phyloP scores from a whole-genome alignment of 345 rosid genomes.

The Heritiera littoralis region DNA sequence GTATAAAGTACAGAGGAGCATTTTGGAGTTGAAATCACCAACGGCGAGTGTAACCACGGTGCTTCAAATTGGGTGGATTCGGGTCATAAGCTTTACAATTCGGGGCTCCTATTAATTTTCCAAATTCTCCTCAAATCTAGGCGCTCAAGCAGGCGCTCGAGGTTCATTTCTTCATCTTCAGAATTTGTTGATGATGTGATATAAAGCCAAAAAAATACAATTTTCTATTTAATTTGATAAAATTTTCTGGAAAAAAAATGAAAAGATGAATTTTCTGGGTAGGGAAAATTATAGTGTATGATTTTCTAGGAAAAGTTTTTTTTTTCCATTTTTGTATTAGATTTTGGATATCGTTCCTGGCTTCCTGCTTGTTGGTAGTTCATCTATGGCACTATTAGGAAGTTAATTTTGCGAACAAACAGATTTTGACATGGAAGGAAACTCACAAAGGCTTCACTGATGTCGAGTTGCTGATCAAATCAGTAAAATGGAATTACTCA shows the following conservation, averaged over 20 bases:
- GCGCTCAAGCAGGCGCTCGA: slow-evolving; percentile 49
- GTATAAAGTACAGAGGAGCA: slow-evolving; percentile 27
- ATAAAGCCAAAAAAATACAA: neutral
- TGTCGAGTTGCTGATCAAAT: slow-evolving; percentile 40
- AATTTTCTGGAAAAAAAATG: neutral
- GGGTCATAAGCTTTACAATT: slow-evolving; percentile 38
- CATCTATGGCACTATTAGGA: no score
- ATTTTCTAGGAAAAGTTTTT: neutral
- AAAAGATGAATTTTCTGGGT: neutral
- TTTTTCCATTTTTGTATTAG: neutral
- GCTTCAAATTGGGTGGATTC: slow-evolving; percentile 42
- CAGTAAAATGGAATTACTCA: slow-evolving; percentile 43
- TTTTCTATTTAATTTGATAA: neutral
- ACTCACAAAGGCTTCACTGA: slow-evolving; percentile 28
- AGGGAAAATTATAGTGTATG: neutral
- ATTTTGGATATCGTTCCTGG: no score
- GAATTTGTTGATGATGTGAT: neutral
- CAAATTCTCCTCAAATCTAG: slow-evolving; percentile 29
- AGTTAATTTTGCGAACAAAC: neutral
- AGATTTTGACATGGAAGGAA: slow-evolving; percentile 62
- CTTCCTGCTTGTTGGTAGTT: no score
- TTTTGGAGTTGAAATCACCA: slow-evolving; percentile 38
- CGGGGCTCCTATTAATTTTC: slow-evolving; percentile 47
- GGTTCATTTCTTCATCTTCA: slow-evolving; percentile 32
- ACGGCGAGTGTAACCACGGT: slow-evolving; percentile 30